These are phyloP conservation scores for Amaranthus cruentus DNA, from an alignment of 148 eudicot species.

Conservation along the genomic window DNA sequence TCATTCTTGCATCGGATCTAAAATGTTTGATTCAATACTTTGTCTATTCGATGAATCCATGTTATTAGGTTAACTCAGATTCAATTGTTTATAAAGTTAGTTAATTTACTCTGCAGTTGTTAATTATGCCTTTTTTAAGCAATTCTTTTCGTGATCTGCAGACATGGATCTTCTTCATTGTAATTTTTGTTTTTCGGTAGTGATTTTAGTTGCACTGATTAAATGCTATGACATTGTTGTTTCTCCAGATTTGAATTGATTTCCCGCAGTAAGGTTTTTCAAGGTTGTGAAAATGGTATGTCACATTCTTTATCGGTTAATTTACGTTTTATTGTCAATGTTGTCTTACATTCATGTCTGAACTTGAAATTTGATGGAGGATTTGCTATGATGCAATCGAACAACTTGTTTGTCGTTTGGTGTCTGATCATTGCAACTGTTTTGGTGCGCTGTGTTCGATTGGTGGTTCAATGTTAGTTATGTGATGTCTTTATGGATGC, in stretches of 20 bases:
- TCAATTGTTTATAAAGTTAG: not conserved
- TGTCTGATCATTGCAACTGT: too few species aligned
- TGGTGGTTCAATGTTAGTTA: too few species aligned
- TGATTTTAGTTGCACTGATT: not conserved
- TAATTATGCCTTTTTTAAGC: not conserved
- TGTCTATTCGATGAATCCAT: not conserved
- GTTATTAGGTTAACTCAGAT: conserved; percentile 4
- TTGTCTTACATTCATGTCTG: not conserved
- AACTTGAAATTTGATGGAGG: not conserved
- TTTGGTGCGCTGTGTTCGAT: too few species aligned
- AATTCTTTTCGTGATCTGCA: not conserved
- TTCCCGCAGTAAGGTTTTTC: not conserved
- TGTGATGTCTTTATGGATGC: too few species aligned
- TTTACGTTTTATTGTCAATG: not conserved
- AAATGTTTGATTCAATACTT: not conserved
- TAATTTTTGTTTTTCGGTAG: too few species aligned
- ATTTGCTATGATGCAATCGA: not conserved
- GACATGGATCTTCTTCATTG: not conserved
- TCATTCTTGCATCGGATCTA: conserved; percentile 5
- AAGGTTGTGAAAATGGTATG: conserved; percentile 16
- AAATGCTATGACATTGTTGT: not conserved
- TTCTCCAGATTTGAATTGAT: not conserved
- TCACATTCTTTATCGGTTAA: not conserved
- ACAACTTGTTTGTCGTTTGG: too few species aligned
- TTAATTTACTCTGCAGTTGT: not conserved